phyloP scores from a whole-genome alignment of 352 stramenopile genomes.

The Phytophthora meadii region DNA sequence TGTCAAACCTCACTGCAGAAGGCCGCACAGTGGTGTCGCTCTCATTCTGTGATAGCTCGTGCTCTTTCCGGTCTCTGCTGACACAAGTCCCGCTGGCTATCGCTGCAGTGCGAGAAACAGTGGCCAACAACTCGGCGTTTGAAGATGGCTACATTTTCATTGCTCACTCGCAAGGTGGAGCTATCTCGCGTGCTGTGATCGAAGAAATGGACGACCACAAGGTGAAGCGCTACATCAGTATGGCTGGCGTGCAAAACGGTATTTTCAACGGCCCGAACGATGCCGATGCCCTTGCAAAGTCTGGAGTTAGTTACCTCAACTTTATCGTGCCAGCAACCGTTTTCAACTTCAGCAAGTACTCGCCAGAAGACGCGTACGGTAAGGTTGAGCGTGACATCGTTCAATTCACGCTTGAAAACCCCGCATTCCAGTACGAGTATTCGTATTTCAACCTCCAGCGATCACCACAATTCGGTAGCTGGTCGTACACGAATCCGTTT shows the following conservation, averaged over 20 bases:
- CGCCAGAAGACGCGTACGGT: conserved; percentile 12
- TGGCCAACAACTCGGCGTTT: conserved; percentile 15
- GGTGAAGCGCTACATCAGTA: conserved; percentile 43
- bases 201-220: conserved; percentile 63
- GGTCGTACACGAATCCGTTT: conserved; percentile 10
- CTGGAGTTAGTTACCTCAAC: background rate
- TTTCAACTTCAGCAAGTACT: conserved; percentile 22
- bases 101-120: conserved; percentile 30
- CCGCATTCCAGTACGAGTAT: conserved; percentile 23
- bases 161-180: conserved; percentile 44
- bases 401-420: conserved; percentile 18
- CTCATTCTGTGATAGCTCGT: conserved; percentile 36
- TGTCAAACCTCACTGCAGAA: conserved; percentile 12
- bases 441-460: conserved; percentile 18
- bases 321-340: background rate
- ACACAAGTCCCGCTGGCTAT: conserved; percentile 42
- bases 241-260: conserved; percentile 48
- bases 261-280: conserved; percentile 47
- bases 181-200: conserved; percentile 46
- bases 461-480: conserved; percentile 10
- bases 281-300: conserved; percentile 3
- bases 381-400: conserved; percentile 19
- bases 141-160: conserved; percentile 30
- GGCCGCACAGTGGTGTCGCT: conserved; percentile 20
- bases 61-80: conserved; percentile 33